phyloP scores from a whole-genome alignment of 345 rosid species.

The Lepidium aucheri region DNA sequence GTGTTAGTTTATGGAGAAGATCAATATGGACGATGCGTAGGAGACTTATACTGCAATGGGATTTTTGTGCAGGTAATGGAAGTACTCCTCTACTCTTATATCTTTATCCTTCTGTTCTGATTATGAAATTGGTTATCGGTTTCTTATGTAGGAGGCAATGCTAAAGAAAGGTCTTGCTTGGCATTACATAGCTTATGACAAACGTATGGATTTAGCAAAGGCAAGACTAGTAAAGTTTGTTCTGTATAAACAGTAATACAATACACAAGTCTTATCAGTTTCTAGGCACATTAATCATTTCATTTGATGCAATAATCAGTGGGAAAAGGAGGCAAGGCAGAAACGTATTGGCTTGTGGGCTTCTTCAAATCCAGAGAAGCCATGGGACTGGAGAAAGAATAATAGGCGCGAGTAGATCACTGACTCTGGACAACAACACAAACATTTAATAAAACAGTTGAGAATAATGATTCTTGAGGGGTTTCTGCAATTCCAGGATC shows the following conservation, averaged over 20 bases:
- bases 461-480: background rate
- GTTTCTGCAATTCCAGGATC: background rate
- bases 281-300: background rate
- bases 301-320: slow-evolving; percentile 24
- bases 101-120: background rate
- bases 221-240: slow-evolving; percentile 23
- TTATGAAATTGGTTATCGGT: background rate
- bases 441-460: background rate
- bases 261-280: background rate
- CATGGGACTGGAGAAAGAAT: slow-evolving; percentile 84
- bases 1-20: slow-evolving; percentile 57
- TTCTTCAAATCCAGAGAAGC: slow-evolving; percentile 59
- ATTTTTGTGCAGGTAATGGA: slow-evolving; percentile 48
- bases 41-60: slow-evolving; percentile 67
- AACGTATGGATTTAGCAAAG: slow-evolving; percentile 43
- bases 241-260: background rate
- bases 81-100: background rate
- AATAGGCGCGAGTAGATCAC: slow-evolving; percentile 35
- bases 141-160: slow-evolving; percentile 50
- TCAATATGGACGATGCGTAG: slow-evolving; percentile 53
- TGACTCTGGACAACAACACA: background rate
- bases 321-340: slow-evolving; percentile 72
- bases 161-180: slow-evolving; percentile 80
- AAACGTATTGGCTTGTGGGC: slow-evolving; percentile 77
- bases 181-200: slow-evolving; percentile 67